A percentile compares a stretch with the other conserved stretches of the same genome.
These are phyloP conservation scores for Choiromyces venosus DNA, from an alignment of 495 filamentous ascomycete species.

Conservation along the genomic window DNA sequence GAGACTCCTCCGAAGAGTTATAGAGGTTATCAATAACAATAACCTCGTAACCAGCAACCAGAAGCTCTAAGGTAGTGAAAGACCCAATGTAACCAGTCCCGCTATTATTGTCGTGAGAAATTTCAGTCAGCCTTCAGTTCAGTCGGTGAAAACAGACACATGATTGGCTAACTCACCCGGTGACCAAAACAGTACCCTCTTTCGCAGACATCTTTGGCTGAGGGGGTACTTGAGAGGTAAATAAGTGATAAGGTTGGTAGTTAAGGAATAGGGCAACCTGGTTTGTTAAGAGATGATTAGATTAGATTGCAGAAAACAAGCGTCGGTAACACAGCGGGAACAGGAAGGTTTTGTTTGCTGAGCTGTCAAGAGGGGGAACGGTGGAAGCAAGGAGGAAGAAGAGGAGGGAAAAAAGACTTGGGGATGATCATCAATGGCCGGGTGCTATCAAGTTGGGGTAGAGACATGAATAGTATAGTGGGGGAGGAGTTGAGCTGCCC, in stretches of 20 bases:
- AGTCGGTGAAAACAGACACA: slow-evolving; percentile 15
- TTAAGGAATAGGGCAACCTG: neutral
- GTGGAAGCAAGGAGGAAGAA: slow-evolving; percentile 5
- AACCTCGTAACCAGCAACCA: slow-evolving; percentile 91
- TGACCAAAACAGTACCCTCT: slow-evolving; percentile 74
- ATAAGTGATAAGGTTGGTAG: slow-evolving; percentile 3
- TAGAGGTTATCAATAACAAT: slow-evolving; percentile 92
- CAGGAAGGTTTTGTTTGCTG: neutral
- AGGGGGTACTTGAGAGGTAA: slow-evolving; percentile 8
- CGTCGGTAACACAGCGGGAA: neutral
- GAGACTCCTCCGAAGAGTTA: slow-evolving; percentile 83
- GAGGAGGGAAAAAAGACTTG: slow-evolving; percentile 14
- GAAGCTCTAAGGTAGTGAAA: slow-evolving; percentile 86
- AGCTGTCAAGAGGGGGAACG: slow-evolving; percentile 4
- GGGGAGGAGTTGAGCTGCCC: slow-evolving; percentile 24
- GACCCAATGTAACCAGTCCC: slow-evolving; percentile 98
- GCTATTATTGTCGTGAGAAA: slow-evolving; percentile 48
- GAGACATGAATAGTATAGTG: slow-evolving; percentile 21
- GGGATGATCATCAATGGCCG: slow-evolving; percentile 33
- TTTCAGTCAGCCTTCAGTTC: slow-evolving; percentile 7
- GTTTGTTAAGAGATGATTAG: slow-evolving; percentile 2
- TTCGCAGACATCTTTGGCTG: slow-evolving; percentile 55
- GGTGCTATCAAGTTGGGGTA: slow-evolving; percentile 15
- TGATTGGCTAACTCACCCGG: slow-evolving; percentile 61
- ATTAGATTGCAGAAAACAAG: neutral